These are phyloP conservation scores for Penicillium maclennaniae DNA, from an alignment of 495 filamentous ascomycete genomes.

Conservation along the genomic window DNA sequence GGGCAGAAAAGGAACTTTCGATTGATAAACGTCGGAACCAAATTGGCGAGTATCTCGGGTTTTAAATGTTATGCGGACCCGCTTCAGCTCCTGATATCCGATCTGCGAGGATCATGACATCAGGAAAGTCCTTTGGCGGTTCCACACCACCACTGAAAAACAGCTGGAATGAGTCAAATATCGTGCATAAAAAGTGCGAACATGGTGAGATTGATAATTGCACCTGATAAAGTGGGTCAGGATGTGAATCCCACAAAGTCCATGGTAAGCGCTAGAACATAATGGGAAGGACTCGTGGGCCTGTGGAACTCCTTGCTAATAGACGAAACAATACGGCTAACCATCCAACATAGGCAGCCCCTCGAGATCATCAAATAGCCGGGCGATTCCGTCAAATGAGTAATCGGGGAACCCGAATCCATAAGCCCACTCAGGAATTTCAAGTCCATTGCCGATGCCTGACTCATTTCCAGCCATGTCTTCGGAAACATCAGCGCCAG, in stretches of 20 bases:
- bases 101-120: background rate
- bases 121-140: too few relatives aligned
- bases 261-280: background rate
- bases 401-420: conserved; percentile 42
- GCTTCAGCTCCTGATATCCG: background rate
- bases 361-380: conserved; percentile 38
- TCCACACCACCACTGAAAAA: too few relatives aligned
- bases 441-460: conserved; percentile 21
- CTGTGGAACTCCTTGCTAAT: background rate
- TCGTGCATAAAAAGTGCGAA: too few relatives aligned
- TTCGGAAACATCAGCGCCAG: conserved; percentile 1
- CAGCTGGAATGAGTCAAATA: too few relatives aligned
- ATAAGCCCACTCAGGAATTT: conserved; percentile 41
- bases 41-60: background rate
- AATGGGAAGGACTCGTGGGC: background rate
- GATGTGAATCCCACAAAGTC: background rate
- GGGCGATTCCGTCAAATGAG: conserved; percentile 39
- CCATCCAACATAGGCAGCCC: conserved; percentile 34
- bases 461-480: conserved; percentile 4
- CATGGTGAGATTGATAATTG: too few relatives aligned
- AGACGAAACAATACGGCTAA: background rate
- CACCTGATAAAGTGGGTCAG: background rate
- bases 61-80: background rate
- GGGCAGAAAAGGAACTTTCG: background rate
- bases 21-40: background rate